phyloP scores from a whole-genome alignment of 2,329 filamentous ascomycete species.

The Hypoxylon sp. region DNA sequence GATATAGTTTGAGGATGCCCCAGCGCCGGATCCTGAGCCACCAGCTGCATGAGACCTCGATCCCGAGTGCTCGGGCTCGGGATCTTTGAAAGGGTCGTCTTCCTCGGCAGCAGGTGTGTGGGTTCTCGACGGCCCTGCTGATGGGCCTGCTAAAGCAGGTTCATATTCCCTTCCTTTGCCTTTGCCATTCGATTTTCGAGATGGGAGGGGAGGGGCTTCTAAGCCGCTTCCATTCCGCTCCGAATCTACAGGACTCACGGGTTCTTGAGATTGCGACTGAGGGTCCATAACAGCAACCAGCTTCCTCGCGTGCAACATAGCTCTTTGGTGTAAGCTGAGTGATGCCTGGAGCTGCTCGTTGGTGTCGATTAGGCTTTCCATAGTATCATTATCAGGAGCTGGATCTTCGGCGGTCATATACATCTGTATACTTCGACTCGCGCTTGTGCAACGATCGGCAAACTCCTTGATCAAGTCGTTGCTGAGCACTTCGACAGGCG shows the following conservation, averaged over 20 bases:
- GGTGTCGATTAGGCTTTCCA: conserved; percentile 92
- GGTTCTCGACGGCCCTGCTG: conserved; percentile 53
- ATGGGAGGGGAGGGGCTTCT: conserved; percentile 28
- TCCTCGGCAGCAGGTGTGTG: conserved; percentile 50
- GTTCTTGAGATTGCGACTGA: conserved; percentile 47
- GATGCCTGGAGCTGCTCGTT: conserved; percentile 91
- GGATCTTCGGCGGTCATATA: conserved; percentile 89
- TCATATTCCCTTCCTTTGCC: conserved; percentile 52
- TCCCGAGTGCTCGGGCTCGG: conserved; percentile 47
- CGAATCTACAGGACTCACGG: conserved; percentile 50
- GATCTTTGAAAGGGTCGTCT: conserved; percentile 57
- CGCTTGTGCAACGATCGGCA: conserved; percentile 84
- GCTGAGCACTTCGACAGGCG: conserved; percentile 78
- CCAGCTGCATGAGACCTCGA: conserved; percentile 38
- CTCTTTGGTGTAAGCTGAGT: conserved; percentile 86
- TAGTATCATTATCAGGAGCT: conserved; percentile 90
- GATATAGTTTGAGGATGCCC: conserved; percentile 43
- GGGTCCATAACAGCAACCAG: conserved; percentile 60
- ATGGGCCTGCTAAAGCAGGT: conserved; percentile 48
- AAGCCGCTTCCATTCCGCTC: conserved; percentile 35
- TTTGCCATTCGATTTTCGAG: conserved; percentile 52
- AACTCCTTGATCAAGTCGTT: conserved; percentile 97
- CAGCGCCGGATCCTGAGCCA: conserved; percentile 36
- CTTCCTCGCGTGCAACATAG: conserved; percentile 76
- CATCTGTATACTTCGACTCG: conserved; percentile 83